phyloP scores from a whole-genome alignment of 257 asterid species.

The Vinca minor region DNA sequence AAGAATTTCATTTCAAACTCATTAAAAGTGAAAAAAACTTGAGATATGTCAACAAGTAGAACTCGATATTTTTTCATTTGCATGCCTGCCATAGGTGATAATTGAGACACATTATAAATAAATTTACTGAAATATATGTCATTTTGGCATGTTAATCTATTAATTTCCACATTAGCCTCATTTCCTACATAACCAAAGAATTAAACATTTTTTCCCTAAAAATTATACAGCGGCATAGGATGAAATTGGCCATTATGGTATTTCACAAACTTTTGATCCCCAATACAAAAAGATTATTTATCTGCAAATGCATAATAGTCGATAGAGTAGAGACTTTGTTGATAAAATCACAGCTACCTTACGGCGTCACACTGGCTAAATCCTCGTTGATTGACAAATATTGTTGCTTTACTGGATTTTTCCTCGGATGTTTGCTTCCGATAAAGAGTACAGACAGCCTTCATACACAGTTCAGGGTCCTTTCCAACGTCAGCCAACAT shows the following conservation, averaged over 20 bases:
- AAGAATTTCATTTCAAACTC: background rate
- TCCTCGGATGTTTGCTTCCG: slow-evolving; percentile 55
- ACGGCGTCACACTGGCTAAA: slow-evolving; percentile 49
- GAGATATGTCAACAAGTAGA: background rate
- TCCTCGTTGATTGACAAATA: slow-evolving; percentile 40
- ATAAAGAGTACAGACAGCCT: slow-evolving; percentile 61
- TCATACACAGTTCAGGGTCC: slow-evolving; percentile 54
- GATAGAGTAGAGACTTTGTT: background rate
- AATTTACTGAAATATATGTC: background rate
- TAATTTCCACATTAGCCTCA: background rate
- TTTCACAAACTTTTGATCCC: background rate
- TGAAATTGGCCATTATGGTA: background rate
- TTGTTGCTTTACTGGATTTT: slow-evolving; percentile 32
- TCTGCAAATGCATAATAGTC: background rate
- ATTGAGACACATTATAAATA: background rate
- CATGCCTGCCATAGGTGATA: background rate
- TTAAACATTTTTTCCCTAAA: background rate
- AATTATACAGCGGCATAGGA: background rate
- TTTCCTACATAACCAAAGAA: background rate
- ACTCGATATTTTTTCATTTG: background rate
- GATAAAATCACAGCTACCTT: slow-evolving; percentile 21
- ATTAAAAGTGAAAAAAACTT: too few species aligned
- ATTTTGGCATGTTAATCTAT: background rate
- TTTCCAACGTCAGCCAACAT: slow-evolving; percentile 61
- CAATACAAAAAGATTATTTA: background rate